A percentile compares a stretch with the other conserved stretches of the same genome.
Conservation (phyloP, 2,329 filamentous ascomycete genomes). For the Sporothrix dimorphospora region DNA sequence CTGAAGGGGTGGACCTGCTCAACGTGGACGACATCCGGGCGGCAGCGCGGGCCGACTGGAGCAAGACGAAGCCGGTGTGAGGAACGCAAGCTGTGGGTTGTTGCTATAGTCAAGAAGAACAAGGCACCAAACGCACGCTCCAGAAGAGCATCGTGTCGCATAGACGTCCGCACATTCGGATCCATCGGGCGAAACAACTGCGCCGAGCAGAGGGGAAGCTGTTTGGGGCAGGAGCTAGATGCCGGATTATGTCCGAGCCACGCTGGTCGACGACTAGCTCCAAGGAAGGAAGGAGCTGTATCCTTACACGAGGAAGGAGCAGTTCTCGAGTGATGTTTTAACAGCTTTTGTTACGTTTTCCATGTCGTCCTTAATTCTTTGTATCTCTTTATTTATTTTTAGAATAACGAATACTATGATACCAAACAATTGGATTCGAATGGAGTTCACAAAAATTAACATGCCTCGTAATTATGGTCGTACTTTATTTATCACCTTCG, state of each 20-base stretch:
- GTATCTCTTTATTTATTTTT: neutral
- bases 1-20: constrained; percentile 62
- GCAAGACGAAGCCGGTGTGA: constrained; percentile 9
- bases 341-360: neutral
- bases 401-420: neutral
- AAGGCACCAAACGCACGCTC: neutral
- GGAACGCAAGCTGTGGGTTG: too few species aligned
- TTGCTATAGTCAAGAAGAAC: too few species aligned
- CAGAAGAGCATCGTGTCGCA: neutral
- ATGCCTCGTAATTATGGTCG: neutral
- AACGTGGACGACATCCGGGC: constrained; percentile 61
- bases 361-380: neutral
- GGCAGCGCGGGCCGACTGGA: constrained; percentile 32
- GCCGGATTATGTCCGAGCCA: constrained; percentile 24
- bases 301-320: neutral
- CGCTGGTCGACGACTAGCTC: neutral
- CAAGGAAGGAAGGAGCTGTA: neutral
- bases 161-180: neutral
- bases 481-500: neutral
- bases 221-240: neutral
- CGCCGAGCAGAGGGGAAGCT: neutral
- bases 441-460: neutral
- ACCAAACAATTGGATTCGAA: neutral
- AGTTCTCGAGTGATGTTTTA: neutral
- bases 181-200: neutral